Evolutionary conservation across 106 monocot species (phyloP), one percentile per base, ranked within the genome.

Genomic region (Xerophyta viscosa): DNA sequence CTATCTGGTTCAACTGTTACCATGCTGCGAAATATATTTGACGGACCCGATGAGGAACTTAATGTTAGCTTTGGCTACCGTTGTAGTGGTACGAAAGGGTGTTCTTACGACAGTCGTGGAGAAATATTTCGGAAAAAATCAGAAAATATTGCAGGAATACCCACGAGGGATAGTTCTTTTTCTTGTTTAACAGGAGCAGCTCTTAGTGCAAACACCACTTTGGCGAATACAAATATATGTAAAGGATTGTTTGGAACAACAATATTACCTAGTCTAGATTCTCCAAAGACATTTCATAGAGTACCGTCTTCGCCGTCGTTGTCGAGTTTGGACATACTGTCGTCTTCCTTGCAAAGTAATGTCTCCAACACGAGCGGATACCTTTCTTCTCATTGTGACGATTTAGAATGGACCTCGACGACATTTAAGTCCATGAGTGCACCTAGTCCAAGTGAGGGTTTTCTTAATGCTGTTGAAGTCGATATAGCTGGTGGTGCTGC

Each of bases 401-500:
- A 11, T 13, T 51, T 36, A 19, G 67, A 50, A 8, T 29, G 10
- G 20, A 27, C 17, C 20, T 30, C 22, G 20, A 63, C 9, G 26
- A 11, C 18, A 17, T 51, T 50, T 14, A 46, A 41, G 52, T 15
- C 63, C 0, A 24, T 39, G 24, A 63, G 63, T 51, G 51, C 63
- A 27, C 63, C 63, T 31, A n/a, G 50, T 3, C 37, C 9, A 18
- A 37, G 17, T 41, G 50, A 52, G 18, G 26, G 51, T n/a, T 50
- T 63, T 41, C 51, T 63, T 18, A 37, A 41, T 51, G 63, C 63
- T n/a, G 15, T n/a, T 23, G 50, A 63, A 27, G 63, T 63, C 14
- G 8, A 63, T 21, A 27, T 50, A n/a, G 63, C 63, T 50, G 63
- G 63, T 41, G 63, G 63, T 41, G 50, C 63, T 29, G 63, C 63